phyloP scores from a whole-genome alignment of 2,329 filamentous ascomycete species.

The Fusarium musae region DNA sequence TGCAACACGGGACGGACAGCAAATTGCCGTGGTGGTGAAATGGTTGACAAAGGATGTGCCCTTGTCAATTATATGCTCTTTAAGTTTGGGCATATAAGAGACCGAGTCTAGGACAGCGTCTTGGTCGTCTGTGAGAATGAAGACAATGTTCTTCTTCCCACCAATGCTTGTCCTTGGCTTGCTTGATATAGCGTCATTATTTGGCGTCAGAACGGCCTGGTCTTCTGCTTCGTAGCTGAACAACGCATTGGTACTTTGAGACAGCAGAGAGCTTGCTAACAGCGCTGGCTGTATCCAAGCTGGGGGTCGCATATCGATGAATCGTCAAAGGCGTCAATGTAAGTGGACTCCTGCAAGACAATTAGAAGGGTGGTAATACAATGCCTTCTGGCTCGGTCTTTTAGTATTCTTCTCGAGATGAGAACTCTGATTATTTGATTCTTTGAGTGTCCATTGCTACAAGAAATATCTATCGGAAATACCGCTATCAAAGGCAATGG shows the following conservation, averaged over 20 bases:
- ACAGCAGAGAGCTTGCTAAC: background rate
- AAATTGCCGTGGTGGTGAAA: constrained; percentile 73
- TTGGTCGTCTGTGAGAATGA: constrained; percentile 76
- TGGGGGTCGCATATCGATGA: constrained; percentile 15
- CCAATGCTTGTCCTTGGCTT: background rate
- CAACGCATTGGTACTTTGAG: background rate
- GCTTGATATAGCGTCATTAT: background rate
- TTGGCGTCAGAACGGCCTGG: background rate
- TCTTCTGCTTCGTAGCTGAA: background rate
- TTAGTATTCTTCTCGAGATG: background rate
- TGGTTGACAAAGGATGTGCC: constrained; percentile 71
- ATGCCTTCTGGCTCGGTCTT: background rate
- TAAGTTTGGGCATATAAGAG: constrained; percentile 67
- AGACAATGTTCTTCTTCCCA: constrained; percentile 65
- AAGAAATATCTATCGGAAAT: background rate
- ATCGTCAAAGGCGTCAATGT: background rate
- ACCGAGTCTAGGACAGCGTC: constrained; percentile 71
- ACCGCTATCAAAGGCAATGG: background rate
- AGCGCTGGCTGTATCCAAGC: constrained; percentile 7
- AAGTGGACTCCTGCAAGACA: background rate
- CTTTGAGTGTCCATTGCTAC: no score
- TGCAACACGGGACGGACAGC: constrained; percentile 74
- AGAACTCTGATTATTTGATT: no score
- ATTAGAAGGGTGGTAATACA: background rate
- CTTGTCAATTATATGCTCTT: constrained; percentile 65